Evolutionary conservation across 495 filamentous ascomycete species (phyloP).

Genomic region (Neurospora sp.): DNA sequence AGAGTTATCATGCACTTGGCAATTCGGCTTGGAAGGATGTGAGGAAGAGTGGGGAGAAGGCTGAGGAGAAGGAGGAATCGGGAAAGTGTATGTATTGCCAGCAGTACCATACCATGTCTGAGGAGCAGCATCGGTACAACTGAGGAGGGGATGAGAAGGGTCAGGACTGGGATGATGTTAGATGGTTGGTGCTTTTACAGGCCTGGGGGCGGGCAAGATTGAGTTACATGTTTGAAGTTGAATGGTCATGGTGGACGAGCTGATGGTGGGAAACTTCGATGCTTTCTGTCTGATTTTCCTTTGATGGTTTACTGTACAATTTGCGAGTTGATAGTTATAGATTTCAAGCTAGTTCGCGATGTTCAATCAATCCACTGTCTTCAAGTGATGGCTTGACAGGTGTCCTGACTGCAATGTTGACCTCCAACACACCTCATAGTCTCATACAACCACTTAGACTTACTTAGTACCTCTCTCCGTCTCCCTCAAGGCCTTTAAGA

Average conservation of each 20-base stretch:
- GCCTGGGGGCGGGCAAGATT: neutral
- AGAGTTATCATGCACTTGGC: neutral
- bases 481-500: too few species aligned
- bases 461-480: too few species aligned
- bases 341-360: neutral
- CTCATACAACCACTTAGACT: neutral
- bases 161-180: neutral
- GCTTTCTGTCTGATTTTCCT: neutral
- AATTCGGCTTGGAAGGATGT: neutral
- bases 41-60: neutral
- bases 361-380: neutral
- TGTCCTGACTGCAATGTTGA: neutral
- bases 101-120: neutral
- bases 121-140: neutral
- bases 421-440: neutral
- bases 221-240: neutral
- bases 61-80: neutral
- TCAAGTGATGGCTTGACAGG: neutral
- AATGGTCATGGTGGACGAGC: neutral
- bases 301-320: neutral
- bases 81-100: neutral
- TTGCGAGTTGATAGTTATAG: neutral
- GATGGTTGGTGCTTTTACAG: neutral
- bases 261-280: neutral
- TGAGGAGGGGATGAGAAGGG: neutral